Base-by-base conservation (phyloP, 2,329 filamentous ascomycete genomes). In the Curvularia eragrostidis region DNA sequence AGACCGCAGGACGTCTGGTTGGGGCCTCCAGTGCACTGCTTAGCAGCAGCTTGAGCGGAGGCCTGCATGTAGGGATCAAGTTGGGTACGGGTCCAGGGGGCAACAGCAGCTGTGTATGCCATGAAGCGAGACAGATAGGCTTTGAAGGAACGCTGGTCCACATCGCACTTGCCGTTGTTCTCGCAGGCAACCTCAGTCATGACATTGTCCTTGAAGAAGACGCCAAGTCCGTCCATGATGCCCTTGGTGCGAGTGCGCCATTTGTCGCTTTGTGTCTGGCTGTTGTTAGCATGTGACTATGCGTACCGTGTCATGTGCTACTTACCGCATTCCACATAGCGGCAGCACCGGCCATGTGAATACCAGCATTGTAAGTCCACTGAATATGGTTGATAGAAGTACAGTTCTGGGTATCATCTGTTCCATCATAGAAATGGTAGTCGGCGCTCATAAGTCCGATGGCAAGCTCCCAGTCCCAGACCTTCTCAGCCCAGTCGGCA, bases 401-500 rank as follows among this genome's bases (percentile, higher is more conserved):
- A 68, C 81, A 83, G 64, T 82, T 82, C 46, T 75, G 65, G 13
- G 55, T 72, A 59, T 79, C 77, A 48, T 79, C 77, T 36, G 77
- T 74, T 48, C 81, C 81, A 53, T 83, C 80, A 63, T 73, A 82
- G 69, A 79, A 79, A 56, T 79, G 73, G 68, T 76, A 80, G 5
- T 77, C 75, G 1, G 72, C 62, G 52, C 79, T 81, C 66, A 85
- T 81, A 41, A 87, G 79, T 15, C 83, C 82, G 3, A 84, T 77
- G 10, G 68, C 65, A 0, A 65, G 61, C 48, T 82, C 77, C 78
- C 80, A 88, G 49, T 85, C 82, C 87, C 88, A 90, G 13, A 85
- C 77, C 68, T 83, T 85, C 52, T 83, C 75, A 3, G 89, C 89
- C 89, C 89, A 91, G 12, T 88, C 81, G 19, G 58, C 56, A 41